Conservation (phyloP, 2,329 filamentous ascomycete genomes). For the Trichoderma afroharzianum region DNA sequence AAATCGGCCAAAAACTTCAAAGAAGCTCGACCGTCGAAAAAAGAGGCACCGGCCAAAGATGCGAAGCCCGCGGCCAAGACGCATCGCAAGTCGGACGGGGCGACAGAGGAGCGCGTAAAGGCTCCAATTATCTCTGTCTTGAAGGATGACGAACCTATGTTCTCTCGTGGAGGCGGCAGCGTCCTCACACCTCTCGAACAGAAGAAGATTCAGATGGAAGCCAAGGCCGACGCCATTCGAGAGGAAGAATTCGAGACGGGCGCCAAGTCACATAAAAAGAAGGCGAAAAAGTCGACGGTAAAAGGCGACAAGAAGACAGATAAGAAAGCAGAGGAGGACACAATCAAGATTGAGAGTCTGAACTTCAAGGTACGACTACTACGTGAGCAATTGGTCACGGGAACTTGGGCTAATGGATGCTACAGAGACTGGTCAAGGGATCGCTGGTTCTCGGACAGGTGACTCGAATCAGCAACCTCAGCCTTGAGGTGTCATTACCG, state of each 20-base stretch:
- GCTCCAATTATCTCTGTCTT: slow-evolving; percentile 43
- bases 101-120: slow-evolving; percentile 29
- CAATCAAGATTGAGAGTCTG: slow-evolving; percentile 75
- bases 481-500: slow-evolving; percentile 77
- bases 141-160: slow-evolving; percentile 81
- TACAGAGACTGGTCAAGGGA: slow-evolving; percentile 75
- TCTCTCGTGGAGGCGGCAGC: slow-evolving; percentile 88
- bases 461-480: slow-evolving; percentile 72
- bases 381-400: background rate
- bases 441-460: slow-evolving; percentile 86
- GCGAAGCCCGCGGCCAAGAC: slow-evolving; percentile 27
- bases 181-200: slow-evolving; percentile 89
- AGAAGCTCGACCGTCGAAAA: slow-evolving; percentile 48
- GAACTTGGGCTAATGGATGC: background rate
- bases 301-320: slow-evolving; percentile 51
- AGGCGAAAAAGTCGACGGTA: slow-evolving; percentile 53
- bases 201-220: slow-evolving; percentile 93
- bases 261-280: slow-evolving; percentile 46
- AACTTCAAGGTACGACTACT: slow-evolving; percentile 69
- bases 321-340: slow-evolving; percentile 46
- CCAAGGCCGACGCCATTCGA: slow-evolving; percentile 85
- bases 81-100: slow-evolving; percentile 32
- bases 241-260: slow-evolving; percentile 66
- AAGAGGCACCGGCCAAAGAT: slow-evolving; percentile 32
- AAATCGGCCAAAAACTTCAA: slow-evolving; percentile 47